Evolutionary conservation across 2,329 filamentous ascomycete species (phyloP).

Genomic region (Penicillium sp.): DNA sequence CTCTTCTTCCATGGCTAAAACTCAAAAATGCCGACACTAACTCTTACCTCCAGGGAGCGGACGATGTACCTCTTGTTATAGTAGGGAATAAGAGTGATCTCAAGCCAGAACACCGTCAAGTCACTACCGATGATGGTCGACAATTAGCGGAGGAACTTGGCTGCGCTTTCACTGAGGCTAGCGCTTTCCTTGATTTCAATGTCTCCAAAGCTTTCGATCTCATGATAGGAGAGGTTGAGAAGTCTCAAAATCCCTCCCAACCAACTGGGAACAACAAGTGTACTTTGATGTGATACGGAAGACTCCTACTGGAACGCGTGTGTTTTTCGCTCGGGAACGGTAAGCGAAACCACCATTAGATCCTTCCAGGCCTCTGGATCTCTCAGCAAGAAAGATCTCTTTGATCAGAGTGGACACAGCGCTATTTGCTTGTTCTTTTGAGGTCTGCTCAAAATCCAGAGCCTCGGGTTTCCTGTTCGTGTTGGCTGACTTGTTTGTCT

Average conservation of each 20-base stretch:
- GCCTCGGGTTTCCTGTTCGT: not conserved
- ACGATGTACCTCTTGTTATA: conserved; percentile 88
- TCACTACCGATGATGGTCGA: conserved; percentile 79
- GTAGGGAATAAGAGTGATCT: conserved; percentile 98
- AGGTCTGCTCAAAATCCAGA: conserved; percentile 4
- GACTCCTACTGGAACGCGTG: not conserved
- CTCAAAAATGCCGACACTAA: not conserved
- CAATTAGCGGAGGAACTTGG: conserved; percentile 81
- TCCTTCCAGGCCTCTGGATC: not conserved
- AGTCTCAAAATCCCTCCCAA: conserved; percentile 85
- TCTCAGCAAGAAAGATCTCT: not conserved
- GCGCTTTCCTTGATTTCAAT: conserved; percentile 90
- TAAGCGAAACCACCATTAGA: conserved; percentile 1
- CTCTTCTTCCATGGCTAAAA: not conserved
- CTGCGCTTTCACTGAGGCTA: conserved; percentile 93
- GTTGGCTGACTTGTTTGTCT: conserved; percentile 1
- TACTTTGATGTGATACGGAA: conserved; percentile 68
- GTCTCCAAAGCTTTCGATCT: conserved; percentile 90
- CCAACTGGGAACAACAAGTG: conserved; percentile 80
- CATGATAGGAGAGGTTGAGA: conserved; percentile 92
- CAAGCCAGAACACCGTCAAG: conserved; percentile 87
- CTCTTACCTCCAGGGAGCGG: conserved; percentile 65
- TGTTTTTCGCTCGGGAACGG: conserved; percentile 5
- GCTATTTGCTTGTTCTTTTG: not conserved
- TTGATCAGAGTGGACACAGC: not conserved